Evolutionary conservation across 1,284 basidiomycete species (phyloP), one percentile per base, ranked within the genome.

Genomic region (Sanghuangporus sanghuang): DNA sequence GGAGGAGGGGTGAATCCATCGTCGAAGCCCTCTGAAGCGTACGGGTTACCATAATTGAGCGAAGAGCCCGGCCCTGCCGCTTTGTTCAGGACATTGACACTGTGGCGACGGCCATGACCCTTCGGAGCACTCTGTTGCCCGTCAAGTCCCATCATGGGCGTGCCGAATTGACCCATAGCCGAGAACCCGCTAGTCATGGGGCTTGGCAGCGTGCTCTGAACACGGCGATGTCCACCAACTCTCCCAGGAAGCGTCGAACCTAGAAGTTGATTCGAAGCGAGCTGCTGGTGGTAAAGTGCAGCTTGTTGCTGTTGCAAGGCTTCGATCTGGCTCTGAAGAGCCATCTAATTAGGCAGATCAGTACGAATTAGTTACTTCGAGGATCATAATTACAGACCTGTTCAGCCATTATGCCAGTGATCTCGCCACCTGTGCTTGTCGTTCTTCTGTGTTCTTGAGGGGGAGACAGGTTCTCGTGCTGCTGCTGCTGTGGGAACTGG

Each of bases 71-170:
- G 82, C 57, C 78, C 77, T 35, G 72, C 73, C 23, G 82, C 72
- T 75, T 93, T 93, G 73, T 92, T 92, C 64, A 93, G 83, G 48
- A 96, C 93, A 70, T 96, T 98, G 67, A 97, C 92, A 69, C 94
- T 96, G 77, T 98, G 96, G 67, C 96, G 85, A 62, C 96, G 85
- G 55, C 92, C 91, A 73, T 99, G 96, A 35, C 92, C 92, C 67
- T 89, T 86, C 61, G 90, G 89, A 60, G 90, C 75, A 55, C 83
- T 82, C 69, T 84, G 78, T 70, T 89, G 87, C 14, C 81, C 82
- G 69, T 90, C 90, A 46, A 90, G 74, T 35, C 83, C 86, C 66
- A 90, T 72, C 62, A 76, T 79, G 64, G 76, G 75, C 64, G 90
- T 73, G 64, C 80, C 82, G 69, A 90, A 89, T 69, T 91, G 87